Evolutionary conservation across 1,139 yeast species (phyloP).

Genomic region (Geotrichum cucujoidarum): DNA sequence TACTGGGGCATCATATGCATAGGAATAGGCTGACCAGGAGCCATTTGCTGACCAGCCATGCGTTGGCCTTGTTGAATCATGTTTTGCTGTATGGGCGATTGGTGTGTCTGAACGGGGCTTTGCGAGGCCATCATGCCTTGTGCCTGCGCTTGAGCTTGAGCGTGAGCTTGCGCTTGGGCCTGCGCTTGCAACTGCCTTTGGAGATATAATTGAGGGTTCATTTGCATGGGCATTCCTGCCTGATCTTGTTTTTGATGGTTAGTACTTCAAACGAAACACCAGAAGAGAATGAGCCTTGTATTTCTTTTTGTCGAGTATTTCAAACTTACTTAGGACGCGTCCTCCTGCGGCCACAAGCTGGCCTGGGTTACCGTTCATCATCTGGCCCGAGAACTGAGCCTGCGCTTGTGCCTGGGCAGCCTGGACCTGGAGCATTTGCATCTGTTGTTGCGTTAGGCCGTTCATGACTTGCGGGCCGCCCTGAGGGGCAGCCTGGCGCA

Average conservation of each 20-base stretch:
- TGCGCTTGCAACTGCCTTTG: conserved; percentile 10
- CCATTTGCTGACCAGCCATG: conserved; percentile 8
- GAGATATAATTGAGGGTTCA: conserved; percentile 20
- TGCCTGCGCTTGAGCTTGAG: conserved; percentile 17
- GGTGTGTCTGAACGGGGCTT: conserved; percentile 8
- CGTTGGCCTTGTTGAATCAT: conserved; percentile 13
- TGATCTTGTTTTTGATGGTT: not conserved
- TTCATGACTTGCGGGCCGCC: conserved; percentile 4
- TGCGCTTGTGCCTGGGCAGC: conserved; percentile 9
- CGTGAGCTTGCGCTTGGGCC: conserved; percentile 7
- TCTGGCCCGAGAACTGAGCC: conserved; percentile 13
- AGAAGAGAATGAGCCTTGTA: too few relatives aligned
- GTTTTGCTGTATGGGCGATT: conserved; percentile 7
- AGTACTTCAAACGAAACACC: too few relatives aligned
- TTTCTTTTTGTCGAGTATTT: not conserved
- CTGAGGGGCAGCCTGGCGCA: conserved; percentile 15
- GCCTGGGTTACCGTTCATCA: conserved; percentile 15
- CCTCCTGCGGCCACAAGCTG: conserved; percentile 11
- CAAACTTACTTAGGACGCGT: conserved; percentile 14
- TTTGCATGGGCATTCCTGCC: conserved; percentile 12
- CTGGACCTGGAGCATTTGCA: conserved; percentile 10
- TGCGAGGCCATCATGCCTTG: conserved; percentile 7
- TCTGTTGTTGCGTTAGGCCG: conserved; percentile 14
- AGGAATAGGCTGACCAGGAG: conserved; percentile 12
- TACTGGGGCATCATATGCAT: conserved; percentile 17